phyloP scores from a whole-genome alignment of 1,139 yeast genomes.

The Geotrichum reessii region DNA sequence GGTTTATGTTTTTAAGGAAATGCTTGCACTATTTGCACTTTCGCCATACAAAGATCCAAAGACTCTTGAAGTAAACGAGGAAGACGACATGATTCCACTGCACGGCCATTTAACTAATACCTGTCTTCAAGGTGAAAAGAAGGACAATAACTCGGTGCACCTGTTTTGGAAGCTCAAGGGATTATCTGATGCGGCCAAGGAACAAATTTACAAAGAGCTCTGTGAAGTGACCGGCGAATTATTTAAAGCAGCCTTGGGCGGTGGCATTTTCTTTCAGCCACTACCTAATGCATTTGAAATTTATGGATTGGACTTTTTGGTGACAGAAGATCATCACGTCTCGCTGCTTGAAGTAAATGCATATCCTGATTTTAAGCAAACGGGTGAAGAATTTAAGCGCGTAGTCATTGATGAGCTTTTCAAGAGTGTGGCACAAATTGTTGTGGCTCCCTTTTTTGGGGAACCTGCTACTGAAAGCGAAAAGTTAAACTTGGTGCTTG shows the following conservation, averaged over 20 bases:
- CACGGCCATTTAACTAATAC: conserved; percentile 86
- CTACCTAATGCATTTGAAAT: conserved; percentile 74
- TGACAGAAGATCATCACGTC: conserved; percentile 51
- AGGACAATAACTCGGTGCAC: conserved; percentile 49
- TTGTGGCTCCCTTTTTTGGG: conserved; percentile 28
- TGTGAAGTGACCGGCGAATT: conserved; percentile 59
- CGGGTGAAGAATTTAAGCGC: conserved; percentile 67
- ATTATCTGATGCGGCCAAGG: conserved; percentile 38
- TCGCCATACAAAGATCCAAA: conserved; percentile 43
- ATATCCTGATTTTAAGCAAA: conserved; percentile 94
- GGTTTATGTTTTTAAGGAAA: conserved; percentile 72
- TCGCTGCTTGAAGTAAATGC: conserved; percentile 79
- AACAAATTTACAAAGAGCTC: conserved; percentile 48
- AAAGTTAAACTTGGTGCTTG: conserved; percentile 40
- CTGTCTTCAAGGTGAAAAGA: conserved; percentile 61
- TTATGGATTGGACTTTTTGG: conserved; percentile 82
- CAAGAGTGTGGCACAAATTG: conserved; percentile 26
- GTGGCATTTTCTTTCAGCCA: conserved; percentile 86
- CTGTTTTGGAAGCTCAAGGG: conserved; percentile 60
- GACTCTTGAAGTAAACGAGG: conserved; percentile 21
- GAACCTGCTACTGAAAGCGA: conserved; percentile 21
- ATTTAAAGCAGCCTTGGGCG: conserved; percentile 78
- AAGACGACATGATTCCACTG: conserved; percentile 39
- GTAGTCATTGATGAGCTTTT: conserved; percentile 44
- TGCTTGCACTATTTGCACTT: conserved; percentile 76